Conservation (phyloP, 805 yeast species). For the Candida nonsorbophila region DNA sequence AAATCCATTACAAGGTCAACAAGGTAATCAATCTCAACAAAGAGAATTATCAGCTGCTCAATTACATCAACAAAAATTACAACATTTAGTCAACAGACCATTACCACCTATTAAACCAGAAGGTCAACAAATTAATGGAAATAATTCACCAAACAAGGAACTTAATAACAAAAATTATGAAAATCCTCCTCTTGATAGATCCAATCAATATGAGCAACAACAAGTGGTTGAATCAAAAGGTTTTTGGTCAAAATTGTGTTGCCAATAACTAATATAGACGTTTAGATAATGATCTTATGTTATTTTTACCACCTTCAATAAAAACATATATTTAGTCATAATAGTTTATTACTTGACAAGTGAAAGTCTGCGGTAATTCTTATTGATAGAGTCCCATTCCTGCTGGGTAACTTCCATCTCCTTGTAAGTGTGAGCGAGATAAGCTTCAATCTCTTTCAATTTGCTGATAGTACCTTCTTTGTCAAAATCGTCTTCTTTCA, state of each 20-base stretch:
- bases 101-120: slow-evolving; percentile 45
- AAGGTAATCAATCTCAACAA: slow-evolving; percentile 15
- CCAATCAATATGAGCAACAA: slow-evolving; percentile 33
- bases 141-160: slow-evolving; percentile 3
- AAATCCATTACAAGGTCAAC: slow-evolving; percentile 2
- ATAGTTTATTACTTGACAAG: slow-evolving; percentile 2
- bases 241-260: slow-evolving; percentile 39
- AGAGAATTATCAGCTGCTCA: slow-evolving; percentile 41
- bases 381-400: slow-evolving; percentile 2
- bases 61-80: slow-evolving; percentile 44
- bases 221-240: slow-evolving; percentile 36
- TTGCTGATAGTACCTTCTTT: slow-evolving; percentile 16
- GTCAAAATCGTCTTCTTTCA: slow-evolving; percentile 13
- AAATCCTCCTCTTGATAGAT: slow-evolving; percentile 11
- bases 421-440: slow-evolving; percentile 16
- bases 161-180: slow-evolving; percentile 14
- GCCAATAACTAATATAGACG: slow-evolving; percentile 21
- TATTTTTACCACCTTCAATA: too few relatives aligned
- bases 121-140: slow-evolving; percentile 4
- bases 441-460: slow-evolving; percentile 17
- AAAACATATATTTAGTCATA: slow-evolving; percentile 1
- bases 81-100: slow-evolving; percentile 43
- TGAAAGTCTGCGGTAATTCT: background rate
- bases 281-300: too few relatives aligned
- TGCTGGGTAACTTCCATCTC: slow-evolving; percentile 20